Evolutionary conservation across 768 basidiomycete genomes (phyloP).

Genomic region (Tephrocybe rancida): DNA sequence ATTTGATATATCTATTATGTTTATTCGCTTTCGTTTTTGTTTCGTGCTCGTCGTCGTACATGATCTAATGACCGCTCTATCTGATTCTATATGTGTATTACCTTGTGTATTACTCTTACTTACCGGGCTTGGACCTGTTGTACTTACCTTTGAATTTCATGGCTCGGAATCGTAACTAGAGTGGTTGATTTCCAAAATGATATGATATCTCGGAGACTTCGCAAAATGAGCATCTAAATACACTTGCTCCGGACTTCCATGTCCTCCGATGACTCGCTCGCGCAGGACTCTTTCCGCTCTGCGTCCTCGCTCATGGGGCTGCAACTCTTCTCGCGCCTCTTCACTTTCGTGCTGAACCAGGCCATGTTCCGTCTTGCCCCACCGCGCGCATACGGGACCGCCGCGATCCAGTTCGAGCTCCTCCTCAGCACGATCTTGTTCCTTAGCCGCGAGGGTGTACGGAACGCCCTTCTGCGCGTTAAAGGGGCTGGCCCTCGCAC

Average conservation of each 20-base stretch:
- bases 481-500: constrained; percentile 25
- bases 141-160: constrained; percentile 6
- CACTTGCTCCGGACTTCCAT: constrained; percentile 6
- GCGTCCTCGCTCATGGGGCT: constrained; percentile 76
- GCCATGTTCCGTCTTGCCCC: constrained; percentile 80
- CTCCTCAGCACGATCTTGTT: constrained; percentile 89
- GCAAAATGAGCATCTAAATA: not conserved
- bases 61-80: constrained; percentile 15
- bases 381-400: constrained; percentile 86
- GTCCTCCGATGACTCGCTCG: constrained; percentile 22
- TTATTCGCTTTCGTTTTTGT: constrained; percentile 15
- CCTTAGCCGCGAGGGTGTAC: constrained; percentile 89
- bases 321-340: constrained; percentile 79
- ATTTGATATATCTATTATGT: constrained; percentile 12
- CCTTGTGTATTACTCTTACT: constrained; percentile 14
- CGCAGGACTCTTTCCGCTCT: constrained; percentile 41
- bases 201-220: too few species aligned
- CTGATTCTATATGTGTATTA: constrained; percentile 10
- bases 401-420: constrained; percentile 93
- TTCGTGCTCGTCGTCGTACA: constrained; percentile 11
- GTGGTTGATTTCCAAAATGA: not conserved
- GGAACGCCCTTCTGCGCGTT: constrained; percentile 80
- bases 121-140: constrained; percentile 5
- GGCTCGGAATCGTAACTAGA: too few species aligned
- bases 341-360: constrained; percentile 92